Percentiles rank a stretch among this genome's conserved stretches.
Evolutionary conservation across 177 flowering plant species (phyloP).

Genomic region (Vitis hybrid): DNA sequence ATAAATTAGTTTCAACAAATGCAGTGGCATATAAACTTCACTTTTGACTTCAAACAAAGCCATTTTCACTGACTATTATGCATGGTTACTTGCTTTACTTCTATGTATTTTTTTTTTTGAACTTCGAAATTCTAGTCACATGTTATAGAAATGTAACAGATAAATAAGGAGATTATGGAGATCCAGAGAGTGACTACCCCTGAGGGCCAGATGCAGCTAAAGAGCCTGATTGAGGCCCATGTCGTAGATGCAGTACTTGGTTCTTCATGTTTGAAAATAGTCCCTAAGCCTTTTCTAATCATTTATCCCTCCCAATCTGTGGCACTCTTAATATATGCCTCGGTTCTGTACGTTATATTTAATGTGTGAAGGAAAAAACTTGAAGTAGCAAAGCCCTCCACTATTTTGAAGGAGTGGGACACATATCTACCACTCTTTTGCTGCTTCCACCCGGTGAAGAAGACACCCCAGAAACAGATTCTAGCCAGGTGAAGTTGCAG

Average conservation of each 20-base stretch:
- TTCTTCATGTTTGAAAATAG: too few relatives aligned
- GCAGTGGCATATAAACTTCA: too few relatives aligned
- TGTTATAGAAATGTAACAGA: constrained; percentile 30
- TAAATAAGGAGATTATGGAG: constrained; percentile 92
- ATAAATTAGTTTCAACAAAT: too few relatives aligned
- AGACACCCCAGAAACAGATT: constrained; percentile 83
- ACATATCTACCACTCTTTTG: constrained; percentile 81
- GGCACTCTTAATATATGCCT: too few relatives aligned
- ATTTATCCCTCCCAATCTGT: too few relatives aligned
- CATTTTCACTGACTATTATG: too few relatives aligned
- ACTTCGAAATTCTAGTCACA: too few relatives aligned
- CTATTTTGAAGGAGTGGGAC: constrained; percentile 87
- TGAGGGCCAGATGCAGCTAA: constrained; percentile 88
- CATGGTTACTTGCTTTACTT: too few relatives aligned
- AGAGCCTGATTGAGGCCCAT: constrained; percentile 88
- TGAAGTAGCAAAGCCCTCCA: constrained; percentile 78
- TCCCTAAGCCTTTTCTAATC: too few relatives aligned
- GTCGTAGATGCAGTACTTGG: constrained; percentile 60
- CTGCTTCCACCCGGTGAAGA: constrained; percentile 98
- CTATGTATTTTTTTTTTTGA: too few relatives aligned
- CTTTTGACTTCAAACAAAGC: too few relatives aligned
- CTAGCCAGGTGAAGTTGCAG: constrained; percentile 63
- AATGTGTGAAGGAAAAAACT: constrained; percentile 79
- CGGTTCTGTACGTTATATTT: not conserved
- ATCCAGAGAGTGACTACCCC: constrained; percentile 88